Evolutionary conservation across 805 yeast species (phyloP).

Genomic region (Candida corydali): DNA sequence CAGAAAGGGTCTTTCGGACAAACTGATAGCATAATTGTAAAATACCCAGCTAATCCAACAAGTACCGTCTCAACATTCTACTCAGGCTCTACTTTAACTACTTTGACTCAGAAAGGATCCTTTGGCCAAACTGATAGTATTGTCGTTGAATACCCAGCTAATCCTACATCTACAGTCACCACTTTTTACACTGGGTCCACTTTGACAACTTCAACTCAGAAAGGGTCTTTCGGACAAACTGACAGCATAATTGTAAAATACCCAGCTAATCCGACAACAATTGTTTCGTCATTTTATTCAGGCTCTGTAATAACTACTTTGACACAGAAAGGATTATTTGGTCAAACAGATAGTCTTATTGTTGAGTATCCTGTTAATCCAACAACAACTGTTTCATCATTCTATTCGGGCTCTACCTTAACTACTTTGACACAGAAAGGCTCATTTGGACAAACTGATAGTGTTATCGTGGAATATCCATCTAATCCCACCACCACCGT

Average conservation of each 20-base stretch:
- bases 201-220: conserved; percentile 1
- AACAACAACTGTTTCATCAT: conserved; percentile 2
- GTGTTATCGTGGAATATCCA: not conserved
- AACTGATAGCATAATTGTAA: not conserved
- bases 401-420: not conserved
- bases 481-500: not conserved
- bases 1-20: not conserved
- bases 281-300: conserved; percentile 11
- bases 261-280: conserved; percentile 12
- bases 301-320: conserved; percentile 9
- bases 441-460: not conserved
- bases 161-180: conserved; percentile 2
- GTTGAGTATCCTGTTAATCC: conserved; percentile 16
- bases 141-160: not conserved
- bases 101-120: not conserved
- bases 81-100: not conserved
- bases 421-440: not conserved
- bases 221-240: conserved; percentile 3
- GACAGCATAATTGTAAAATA: conserved; percentile 9
- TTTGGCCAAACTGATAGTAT: not conserved
- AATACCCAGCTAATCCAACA: conserved; percentile 2
- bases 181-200: conserved; percentile 2
- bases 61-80: conserved; percentile 1
- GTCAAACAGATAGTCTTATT: conserved; percentile 8
- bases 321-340: conserved; percentile 10